Evolutionary conservation across 176 grass and related monocot genomes (phyloP).

Genomic region (Calamus simplicifolius): DNA sequence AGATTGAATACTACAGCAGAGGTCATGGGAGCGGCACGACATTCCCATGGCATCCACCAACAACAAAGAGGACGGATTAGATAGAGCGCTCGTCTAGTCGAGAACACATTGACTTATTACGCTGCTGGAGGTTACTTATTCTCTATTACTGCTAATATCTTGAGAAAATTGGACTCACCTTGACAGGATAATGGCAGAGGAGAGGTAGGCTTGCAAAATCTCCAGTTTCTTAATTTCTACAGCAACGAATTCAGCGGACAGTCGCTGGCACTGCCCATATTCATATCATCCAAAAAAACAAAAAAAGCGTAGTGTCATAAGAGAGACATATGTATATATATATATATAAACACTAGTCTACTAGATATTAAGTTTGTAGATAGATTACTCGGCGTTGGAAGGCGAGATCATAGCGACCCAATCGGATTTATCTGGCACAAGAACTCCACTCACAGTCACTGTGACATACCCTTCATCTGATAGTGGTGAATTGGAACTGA

Average conservation of each 20-base stretch:
- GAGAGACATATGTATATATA: too few relatives aligned
- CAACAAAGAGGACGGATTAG: too few relatives aligned
- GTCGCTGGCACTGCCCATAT: constrained; percentile 30
- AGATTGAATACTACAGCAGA: too few relatives aligned
- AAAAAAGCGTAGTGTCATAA: not conserved
- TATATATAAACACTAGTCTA: too few relatives aligned
- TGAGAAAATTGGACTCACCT: constrained; percentile 26
- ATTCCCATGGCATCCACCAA: too few relatives aligned
- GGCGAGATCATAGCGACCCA: constrained; percentile 92
- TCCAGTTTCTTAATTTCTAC: constrained; percentile 59
- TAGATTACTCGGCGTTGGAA: constrained; percentile 49
- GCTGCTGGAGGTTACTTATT: too few relatives aligned
- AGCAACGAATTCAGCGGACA: constrained; percentile 36
- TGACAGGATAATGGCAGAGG: constrained; percentile 89
- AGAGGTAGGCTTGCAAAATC: constrained; percentile 54
- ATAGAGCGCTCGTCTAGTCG: too few relatives aligned
- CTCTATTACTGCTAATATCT: too few relatives aligned
- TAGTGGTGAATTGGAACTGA: constrained; percentile 22
- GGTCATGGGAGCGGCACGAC: too few relatives aligned
- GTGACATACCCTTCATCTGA: constrained; percentile 49
- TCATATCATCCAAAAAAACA: not conserved
- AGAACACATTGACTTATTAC: too few relatives aligned
- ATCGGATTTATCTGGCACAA: constrained; percentile 27
- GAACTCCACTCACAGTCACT: constrained; percentile 51
- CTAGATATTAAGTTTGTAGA: too few relatives aligned